Percentiles rank a stretch among this genome's conserved stretches.
Conservation (phyloP, 2,329 filamentous ascomycete species). For the Pseudocercospora crystallina region DNA sequence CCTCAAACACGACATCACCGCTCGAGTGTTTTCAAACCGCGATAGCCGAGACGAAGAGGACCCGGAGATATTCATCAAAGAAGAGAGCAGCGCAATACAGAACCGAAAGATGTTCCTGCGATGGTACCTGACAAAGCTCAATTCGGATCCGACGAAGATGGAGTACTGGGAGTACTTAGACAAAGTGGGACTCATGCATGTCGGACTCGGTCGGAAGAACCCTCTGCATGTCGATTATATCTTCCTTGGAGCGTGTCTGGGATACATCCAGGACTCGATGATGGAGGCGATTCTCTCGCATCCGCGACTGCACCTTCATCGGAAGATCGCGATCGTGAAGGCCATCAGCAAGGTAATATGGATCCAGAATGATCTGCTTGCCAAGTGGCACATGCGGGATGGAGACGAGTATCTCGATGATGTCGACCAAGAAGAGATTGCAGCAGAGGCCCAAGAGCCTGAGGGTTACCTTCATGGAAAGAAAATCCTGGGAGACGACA, state of each 20-base stretch:
- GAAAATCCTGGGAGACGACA: conserved; percentile 7
- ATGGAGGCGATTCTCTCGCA: conserved; percentile 73
- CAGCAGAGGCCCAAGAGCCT: neutral
- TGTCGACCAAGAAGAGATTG: neutral
- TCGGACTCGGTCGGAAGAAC: conserved; percentile 69
- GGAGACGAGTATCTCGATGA: neutral
- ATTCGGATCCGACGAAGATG: conserved; percentile 71
- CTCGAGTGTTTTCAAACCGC: conserved; percentile 67
- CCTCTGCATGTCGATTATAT: conserved; percentile 78
- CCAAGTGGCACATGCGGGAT: conserved; percentile 64
- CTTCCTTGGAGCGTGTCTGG: conserved; percentile 70
- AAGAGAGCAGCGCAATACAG: conserved; percentile 72
- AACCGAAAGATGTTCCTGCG: conserved; percentile 74
- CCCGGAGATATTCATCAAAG: conserved; percentile 62
- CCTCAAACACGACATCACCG: conserved; percentile 77
- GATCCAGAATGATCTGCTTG: conserved; percentile 85
- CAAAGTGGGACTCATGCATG: conserved; percentile 81
- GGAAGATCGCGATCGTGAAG: conserved; percentile 72
- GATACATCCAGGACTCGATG: conserved; percentile 75
- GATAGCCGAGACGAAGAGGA: conserved; percentile 65
- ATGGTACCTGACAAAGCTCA: conserved; percentile 74
- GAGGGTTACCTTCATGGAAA: conserved; percentile 27
- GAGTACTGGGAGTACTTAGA: conserved; percentile 83
- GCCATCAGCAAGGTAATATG: conserved; percentile 79
- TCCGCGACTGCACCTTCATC: conserved; percentile 63